phyloP scores from a whole-genome alignment of 805 yeast genomes.

The Komagataella mondaviorum region DNA sequence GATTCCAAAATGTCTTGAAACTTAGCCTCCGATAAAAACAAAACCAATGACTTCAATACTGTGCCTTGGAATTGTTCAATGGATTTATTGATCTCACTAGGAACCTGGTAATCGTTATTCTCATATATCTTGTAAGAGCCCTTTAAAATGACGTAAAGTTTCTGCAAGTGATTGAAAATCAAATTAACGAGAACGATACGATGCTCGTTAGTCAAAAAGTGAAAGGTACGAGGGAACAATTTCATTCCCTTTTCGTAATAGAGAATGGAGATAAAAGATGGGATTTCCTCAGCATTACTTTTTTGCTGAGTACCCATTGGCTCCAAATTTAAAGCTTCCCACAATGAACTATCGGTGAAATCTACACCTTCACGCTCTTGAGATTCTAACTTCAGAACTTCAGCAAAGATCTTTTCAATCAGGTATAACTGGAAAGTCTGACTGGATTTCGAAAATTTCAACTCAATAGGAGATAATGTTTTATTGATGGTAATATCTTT shows the following conservation, averaged over 20 bases:
- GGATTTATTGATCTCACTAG: conserved; percentile 39
- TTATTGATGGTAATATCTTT: conserved; percentile 16
- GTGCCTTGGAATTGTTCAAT: conserved; percentile 72
- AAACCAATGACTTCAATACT: conserved; percentile 72
- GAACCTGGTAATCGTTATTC: conserved; percentile 27
- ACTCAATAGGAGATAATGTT: conserved; percentile 14
- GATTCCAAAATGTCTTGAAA: conserved; percentile 70
- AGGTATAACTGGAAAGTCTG: conserved; percentile 47
- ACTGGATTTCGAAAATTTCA: conserved; percentile 18
- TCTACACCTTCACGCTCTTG: conserved; percentile 40
- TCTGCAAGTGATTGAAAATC: conserved; percentile 67
- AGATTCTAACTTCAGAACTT: conserved; percentile 70
- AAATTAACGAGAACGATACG: conserved; percentile 65
- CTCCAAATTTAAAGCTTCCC: conserved; percentile 62
- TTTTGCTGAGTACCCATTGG: conserved; percentile 38
- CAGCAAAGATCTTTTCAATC: conserved; percentile 68
- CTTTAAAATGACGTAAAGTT: conserved; percentile 60
- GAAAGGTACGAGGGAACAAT: conserved; percentile 77
- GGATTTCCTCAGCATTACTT: conserved; percentile 40
- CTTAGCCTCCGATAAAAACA: conserved; percentile 69
- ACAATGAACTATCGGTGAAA: conserved; percentile 36
- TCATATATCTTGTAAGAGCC: conserved; percentile 65
- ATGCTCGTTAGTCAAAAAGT: conserved; percentile 66
- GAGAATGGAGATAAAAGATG: conserved; percentile 74
- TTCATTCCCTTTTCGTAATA: conserved; percentile 82